phyloP scores from a whole-genome alignment of 2,329 filamentous ascomycete genomes.

The Monilinia laxa region DNA sequence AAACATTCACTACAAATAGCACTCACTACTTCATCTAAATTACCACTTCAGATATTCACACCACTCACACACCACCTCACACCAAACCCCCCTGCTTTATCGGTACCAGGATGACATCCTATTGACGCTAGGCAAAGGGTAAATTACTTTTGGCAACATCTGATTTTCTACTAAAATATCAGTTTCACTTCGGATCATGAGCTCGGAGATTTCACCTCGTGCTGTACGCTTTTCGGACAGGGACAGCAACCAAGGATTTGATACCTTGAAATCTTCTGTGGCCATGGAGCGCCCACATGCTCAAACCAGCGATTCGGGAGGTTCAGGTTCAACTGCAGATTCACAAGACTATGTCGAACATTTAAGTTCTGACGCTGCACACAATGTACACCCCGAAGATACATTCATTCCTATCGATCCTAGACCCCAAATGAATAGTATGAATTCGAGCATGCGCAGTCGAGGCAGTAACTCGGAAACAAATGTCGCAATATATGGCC shows the following conservation, averaged over 20 bases:
- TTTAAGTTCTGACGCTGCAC: slow-evolving; percentile 28
- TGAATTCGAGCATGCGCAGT: slow-evolving; percentile 42
- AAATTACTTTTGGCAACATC: slow-evolving; percentile 24
- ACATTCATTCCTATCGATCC: slow-evolving; percentile 33
- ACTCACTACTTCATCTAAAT: background rate
- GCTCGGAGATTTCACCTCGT: slow-evolving; percentile 53
- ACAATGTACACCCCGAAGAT: slow-evolving; percentile 27
- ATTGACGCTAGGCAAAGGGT: slow-evolving; percentile 26
- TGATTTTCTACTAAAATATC: background rate
- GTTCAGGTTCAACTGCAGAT: slow-evolving; percentile 27
- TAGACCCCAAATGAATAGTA: slow-evolving; percentile 33
- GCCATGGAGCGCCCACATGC: slow-evolving; percentile 39
- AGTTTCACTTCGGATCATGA: slow-evolving; percentile 31
- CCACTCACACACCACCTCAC: background rate
- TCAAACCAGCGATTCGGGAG: slow-evolving; percentile 48
- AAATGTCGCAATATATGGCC: slow-evolving; percentile 29
- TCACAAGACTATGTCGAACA: slow-evolving; percentile 38
- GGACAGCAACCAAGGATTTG: slow-evolving; percentile 48
- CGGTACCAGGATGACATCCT: slow-evolving; percentile 14
- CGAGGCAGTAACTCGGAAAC: slow-evolving; percentile 46
- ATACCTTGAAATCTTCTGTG: slow-evolving; percentile 44
- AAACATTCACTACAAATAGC: background rate
- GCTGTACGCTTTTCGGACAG: slow-evolving; percentile 56
- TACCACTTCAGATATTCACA: background rate
- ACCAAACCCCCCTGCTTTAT: slow-evolving; percentile 15